Conservation (phyloP, 2,329 filamentous ascomycete species). For the Diplodia sapinea region DNA sequence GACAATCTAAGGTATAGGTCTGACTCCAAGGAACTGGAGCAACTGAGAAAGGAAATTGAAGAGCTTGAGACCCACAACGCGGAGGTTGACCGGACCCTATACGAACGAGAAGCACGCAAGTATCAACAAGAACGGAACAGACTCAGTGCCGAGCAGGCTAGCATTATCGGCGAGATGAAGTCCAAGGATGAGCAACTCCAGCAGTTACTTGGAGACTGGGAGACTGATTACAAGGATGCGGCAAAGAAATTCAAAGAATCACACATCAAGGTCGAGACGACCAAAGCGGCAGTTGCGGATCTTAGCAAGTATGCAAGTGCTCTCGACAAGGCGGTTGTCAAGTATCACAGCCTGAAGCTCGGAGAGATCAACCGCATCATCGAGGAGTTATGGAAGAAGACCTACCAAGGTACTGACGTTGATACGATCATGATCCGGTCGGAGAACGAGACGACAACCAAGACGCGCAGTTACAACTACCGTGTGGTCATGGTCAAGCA, state of each 20-base stretch:
- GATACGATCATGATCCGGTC: conserved; percentile 96
- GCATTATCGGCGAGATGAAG: conserved; percentile 77
- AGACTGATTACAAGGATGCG: conserved; percentile 85
- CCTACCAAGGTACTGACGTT: conserved; percentile 96
- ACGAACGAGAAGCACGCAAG: conserved; percentile 70
- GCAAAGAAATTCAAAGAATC: conserved; percentile 80
- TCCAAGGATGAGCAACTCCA: conserved; percentile 82
- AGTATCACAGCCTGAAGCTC: conserved; percentile 96
- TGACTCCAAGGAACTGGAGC: conserved; percentile 70
- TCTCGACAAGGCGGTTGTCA: conserved; percentile 96
- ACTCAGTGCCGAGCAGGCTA: conserved; percentile 73
- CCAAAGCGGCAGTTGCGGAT: conserved; percentile 91
- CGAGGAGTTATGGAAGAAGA: conserved; percentile 94
- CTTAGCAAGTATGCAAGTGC: conserved; percentile 80
- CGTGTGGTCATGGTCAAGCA: conserved; percentile 97
- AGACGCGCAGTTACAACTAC: conserved; percentile 92
- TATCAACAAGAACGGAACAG: conserved; percentile 72
- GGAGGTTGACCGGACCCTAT: conserved; percentile 78
- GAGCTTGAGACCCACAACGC: conserved; percentile 80
- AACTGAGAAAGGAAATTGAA: conserved; percentile 71
- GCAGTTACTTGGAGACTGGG: conserved; percentile 77
- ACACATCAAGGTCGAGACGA: conserved; percentile 88
- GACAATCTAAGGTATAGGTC: conserved; percentile 89
- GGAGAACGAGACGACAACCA: conserved; percentile 77
- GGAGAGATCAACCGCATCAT: conserved; percentile 95